Conservation (phyloP, 75 land plant genomes). For the Ceratopteris richardii region DNA sequence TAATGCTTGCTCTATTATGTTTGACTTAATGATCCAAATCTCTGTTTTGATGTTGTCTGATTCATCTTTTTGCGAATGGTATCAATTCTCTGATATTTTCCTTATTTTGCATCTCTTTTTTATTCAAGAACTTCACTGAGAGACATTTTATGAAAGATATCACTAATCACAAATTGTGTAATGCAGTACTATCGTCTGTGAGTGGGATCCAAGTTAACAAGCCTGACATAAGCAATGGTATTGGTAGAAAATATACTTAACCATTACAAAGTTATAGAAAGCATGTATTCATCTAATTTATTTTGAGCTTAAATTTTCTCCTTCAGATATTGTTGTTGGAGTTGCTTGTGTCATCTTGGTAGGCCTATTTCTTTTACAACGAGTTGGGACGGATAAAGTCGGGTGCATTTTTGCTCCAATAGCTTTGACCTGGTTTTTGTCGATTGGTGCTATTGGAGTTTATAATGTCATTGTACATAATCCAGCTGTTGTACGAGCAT, state of each 20-base stretch:
- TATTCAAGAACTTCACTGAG: too few species aligned
- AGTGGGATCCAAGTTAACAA: slow-evolving; percentile 67
- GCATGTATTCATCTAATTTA: neutral
- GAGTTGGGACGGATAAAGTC: slow-evolving; percentile 61
- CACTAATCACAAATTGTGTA: neutral
- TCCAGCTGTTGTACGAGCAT: slow-evolving; percentile 37
- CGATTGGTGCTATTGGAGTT: slow-evolving; percentile 47
- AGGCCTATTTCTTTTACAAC: slow-evolving; percentile 44
- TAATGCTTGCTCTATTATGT: slow-evolving; percentile 40
- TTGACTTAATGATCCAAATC: slow-evolving; percentile 63
- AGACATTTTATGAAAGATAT: too few species aligned
- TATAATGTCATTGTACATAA: slow-evolving; percentile 53
- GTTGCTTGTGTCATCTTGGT: slow-evolving; percentile 51
- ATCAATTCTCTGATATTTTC: too few species aligned
- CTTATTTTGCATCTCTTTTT: too few species aligned
- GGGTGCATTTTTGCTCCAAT: slow-evolving; percentile 56
- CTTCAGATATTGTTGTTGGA: slow-evolving; percentile 43
- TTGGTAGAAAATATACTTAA: slow-evolving; percentile 16
- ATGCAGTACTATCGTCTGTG: slow-evolving; percentile 69
- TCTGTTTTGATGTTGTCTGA: slow-evolving; percentile 83
- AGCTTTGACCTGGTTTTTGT: slow-evolving; percentile 48
- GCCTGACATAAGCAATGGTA: slow-evolving; percentile 34
- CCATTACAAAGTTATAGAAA: neutral
- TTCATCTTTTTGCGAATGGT: too few species aligned
- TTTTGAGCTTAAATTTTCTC: neutral